Base-by-base conservation (phyloP, 495 filamentous ascomycete species). In the Polyplosphaeria fusca region DNA sequence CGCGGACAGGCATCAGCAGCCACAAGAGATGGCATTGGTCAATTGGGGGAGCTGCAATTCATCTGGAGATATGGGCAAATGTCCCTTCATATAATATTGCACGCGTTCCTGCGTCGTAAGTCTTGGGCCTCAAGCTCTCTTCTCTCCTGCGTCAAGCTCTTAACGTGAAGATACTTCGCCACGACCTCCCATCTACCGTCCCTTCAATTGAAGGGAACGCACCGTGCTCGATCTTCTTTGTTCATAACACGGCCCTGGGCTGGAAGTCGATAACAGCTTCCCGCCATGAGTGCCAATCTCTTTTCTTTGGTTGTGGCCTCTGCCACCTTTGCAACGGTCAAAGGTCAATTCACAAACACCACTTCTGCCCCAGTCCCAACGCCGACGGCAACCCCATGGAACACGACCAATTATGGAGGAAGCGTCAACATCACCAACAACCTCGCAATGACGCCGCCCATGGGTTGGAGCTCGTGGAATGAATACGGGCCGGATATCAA, bases 401-500 rank as follows among this genome's bases (percentile, higher is more conserved):
- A 61, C 24, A 46, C 51, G 13, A 61, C 58, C n/a, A 27, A 19
- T 39, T 38, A n/a, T 12, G 52, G 51, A n/a, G 50, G 58, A 16
- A 23, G 37, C 24, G 46, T 61, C 16, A 55, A 55, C 27, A 46
- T 61, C n/a, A 61, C 58, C 14, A 61, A 61, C 25, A 20, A 28
- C 26, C 58, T 61, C 30, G 50, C 58, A 5, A 38, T 45, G 16
- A 61, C 58, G 20, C 58, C 58, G 5, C 58, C 58, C 1, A 61
- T 61, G 58, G 58, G 58, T 24, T 61, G 58, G 58, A 49, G 44
- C 44, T 52, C 51, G 0, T 61, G 58, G 58, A 61, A 61, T 26
- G 50, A 61, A 37, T 61, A 49, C 32, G 58, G 58, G 18, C 49
- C 58, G 13, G 52, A 55, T 16, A 61, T 61, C 43, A 61, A 54